Evolutionary conservation across 2,329 filamentous ascomycete species (phyloP), one percentile per base, ranked within the genome.

Genomic region (Trichophyton benhamiae): DNA sequence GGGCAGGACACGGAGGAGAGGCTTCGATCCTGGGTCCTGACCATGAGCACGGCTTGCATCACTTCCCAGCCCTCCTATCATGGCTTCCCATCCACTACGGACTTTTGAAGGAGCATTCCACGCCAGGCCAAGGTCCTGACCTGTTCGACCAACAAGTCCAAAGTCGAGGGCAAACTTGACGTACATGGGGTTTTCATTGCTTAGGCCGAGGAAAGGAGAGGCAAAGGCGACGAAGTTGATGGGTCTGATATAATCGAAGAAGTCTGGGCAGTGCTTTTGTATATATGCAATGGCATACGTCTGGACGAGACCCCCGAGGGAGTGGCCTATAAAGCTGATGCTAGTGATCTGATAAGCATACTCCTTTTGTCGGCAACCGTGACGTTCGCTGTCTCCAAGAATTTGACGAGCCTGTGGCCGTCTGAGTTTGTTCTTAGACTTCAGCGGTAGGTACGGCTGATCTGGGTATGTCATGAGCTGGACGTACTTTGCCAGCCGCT

Each of bases 131-230:
- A 99, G 80, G 75, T 99, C 94, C 73, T 97, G 90, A 6, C 94
- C 94, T 2, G 94, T 96, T 60, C 92, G 83, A n/a, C 94, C 94
- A 13, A 99, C 92, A 0, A 99, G 81, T 0, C 94, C 94, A 75
- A 97, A 95, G 72, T 99, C 94, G 2, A 99, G 79, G 0, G 94
- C 94, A 72, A 99, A 97, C 69, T 91, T 95, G 74, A 99, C 89
- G 72, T 99, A 99, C 61, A 97, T 80, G 0, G 94, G 94, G 68
- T 99, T 99, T 71, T 99, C 94, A 71, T 99, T 96, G 73, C 92
- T 97, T 42, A 97, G 78, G 0, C 92, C 92, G 0, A 97, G 77
- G 66, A 96, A 90, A 0, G 92, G 92, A 0, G 91, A 87, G 15
- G 92, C 91, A 66, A 97, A 77, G 30, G 88, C 82, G 66, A 97